A percentile compares a stretch with the other conserved stretches of the same genome.
Conservation (phyloP, 352 stramenopile species). For the Elongisporangium senticosum region DNA sequence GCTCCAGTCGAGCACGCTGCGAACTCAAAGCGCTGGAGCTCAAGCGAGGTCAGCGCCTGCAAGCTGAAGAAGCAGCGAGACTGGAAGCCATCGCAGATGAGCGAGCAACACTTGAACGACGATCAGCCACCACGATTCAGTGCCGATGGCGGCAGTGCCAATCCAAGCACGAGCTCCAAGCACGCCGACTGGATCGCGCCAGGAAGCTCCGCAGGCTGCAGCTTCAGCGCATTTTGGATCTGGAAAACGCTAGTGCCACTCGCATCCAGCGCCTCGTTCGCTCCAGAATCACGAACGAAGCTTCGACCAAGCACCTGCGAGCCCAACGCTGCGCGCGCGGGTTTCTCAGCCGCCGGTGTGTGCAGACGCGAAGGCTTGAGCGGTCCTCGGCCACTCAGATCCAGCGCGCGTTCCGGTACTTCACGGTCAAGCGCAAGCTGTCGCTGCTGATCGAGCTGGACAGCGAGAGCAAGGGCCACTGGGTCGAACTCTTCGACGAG, state of each 20-base stretch:
- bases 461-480: conserved; percentile 14
- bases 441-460: conserved; percentile 25
- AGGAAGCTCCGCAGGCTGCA: conserved; percentile 10
- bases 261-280: conserved; percentile 39
- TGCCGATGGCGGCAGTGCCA: conserved; percentile 16
- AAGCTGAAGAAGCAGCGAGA: conserved; percentile 7
- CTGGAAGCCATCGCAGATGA: conserved; percentile 8
- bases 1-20: conserved; percentile 16
- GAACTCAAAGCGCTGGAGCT: conserved; percentile 7
- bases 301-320: conserved; percentile 7
- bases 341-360: conserved; percentile 26
- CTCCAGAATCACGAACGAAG: conserved; percentile 11
- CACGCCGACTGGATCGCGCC: conserved; percentile 13
- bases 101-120: conserved; percentile 15
- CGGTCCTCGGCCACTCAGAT: conserved; percentile 30
- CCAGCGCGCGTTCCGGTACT: conserved; percentile 52
- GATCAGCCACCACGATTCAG: conserved; percentile 27
- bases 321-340: conserved; percentile 30
- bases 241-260: conserved; percentile 20
- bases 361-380: conserved; percentile 16
- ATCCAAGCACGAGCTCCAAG: conserved; percentile 12
- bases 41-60: conserved; percentile 9
- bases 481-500: conserved; percentile 74
- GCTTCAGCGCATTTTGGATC: conserved; percentile 3
- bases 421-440: conserved; percentile 31